These are phyloP conservation scores for Furcasterigmium sp. DNA, from an alignment of 2,329 filamentous ascomycete species.

Conservation along the genomic window DNA sequence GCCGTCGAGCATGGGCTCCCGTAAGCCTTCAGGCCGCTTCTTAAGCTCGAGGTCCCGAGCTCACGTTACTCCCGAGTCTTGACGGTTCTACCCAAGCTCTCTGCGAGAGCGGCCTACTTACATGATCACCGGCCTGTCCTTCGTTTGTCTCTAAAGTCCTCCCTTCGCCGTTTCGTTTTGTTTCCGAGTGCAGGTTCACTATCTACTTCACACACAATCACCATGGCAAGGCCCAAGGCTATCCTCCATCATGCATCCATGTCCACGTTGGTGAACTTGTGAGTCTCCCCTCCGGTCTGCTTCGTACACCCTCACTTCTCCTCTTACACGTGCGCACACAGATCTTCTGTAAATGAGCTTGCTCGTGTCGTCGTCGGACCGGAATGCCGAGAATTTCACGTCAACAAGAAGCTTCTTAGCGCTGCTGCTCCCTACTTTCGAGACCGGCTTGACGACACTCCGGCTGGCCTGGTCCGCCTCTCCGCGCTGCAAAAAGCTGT, in stretches of 20 bases:
- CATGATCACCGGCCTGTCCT: slow-evolving; percentile 5
- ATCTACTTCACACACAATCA: slow-evolving; percentile 3
- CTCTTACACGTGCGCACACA: background rate
- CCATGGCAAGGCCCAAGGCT: slow-evolving; percentile 11
- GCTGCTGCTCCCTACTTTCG: slow-evolving; percentile 42
- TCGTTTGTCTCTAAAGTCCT: slow-evolving; percentile 1
- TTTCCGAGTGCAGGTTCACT: slow-evolving; percentile 9
- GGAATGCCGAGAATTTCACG: slow-evolving; percentile 32
- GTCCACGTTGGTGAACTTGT: slow-evolving; percentile 5
- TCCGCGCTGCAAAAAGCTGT: slow-evolving; percentile 17
- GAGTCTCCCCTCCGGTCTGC: slow-evolving; percentile 1
- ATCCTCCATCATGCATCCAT: slow-evolving; percentile 7
- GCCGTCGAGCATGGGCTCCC: too few relatives aligned
- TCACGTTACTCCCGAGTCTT: background rate
- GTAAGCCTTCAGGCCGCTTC: background rate
- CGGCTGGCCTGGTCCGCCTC: slow-evolving; percentile 13
- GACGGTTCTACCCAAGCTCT: slow-evolving; percentile 9
- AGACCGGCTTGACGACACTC: slow-evolving; percentile 34
- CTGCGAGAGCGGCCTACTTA: slow-evolving; percentile 11
- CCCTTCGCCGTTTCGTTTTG: background rate
- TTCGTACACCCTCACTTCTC: background rate
- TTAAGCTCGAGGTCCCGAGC: background rate
- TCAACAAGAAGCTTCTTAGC: slow-evolving; percentile 40
- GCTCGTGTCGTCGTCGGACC: slow-evolving; percentile 36
- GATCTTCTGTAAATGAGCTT: slow-evolving; percentile 9